Evolutionary conservation across 345 rosid species (phyloP).

Genomic region (Brassica cretica): DNA sequence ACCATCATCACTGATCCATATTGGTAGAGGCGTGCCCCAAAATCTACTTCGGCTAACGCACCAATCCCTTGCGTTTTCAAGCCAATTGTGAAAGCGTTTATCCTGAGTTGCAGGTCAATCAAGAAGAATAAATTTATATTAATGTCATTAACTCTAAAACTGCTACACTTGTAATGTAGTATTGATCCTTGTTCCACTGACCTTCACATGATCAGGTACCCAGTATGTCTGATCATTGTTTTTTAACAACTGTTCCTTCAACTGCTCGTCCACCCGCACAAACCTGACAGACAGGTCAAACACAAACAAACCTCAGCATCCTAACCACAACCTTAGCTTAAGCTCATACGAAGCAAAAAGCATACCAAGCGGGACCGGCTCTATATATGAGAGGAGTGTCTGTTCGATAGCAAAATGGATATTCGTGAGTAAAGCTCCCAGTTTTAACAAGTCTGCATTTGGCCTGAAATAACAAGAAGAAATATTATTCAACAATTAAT

Average conservation of each 20-base stretch:
- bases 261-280: constrained; percentile 68
- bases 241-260: constrained; percentile 77
- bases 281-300: constrained; percentile 60
- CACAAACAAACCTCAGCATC: constrained; percentile 16
- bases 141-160: neutral
- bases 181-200: constrained; percentile 24
- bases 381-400: constrained; percentile 90
- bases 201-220: constrained; percentile 99
- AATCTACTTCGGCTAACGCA: neutral
- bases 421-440: constrained; percentile 77
- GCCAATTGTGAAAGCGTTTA: constrained; percentile 61
- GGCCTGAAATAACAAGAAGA: constrained; percentile 53
- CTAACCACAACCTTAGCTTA: constrained; percentile 14
- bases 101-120: constrained; percentile 51
- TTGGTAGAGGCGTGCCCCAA: neutral
- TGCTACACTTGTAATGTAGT: constrained; percentile 13
- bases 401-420: constrained; percentile 93
- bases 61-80: neutral
- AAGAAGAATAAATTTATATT: neutral
- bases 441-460: constrained; percentile 87
- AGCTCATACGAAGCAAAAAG: constrained; percentile 22
- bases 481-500: neutral
- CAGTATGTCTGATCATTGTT: constrained; percentile 83
- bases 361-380: constrained; percentile 95
- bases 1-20: neutral